These are phyloP conservation scores for Capsicum pubescens DNA, from an alignment of 257 asterid species.

Conservation along the genomic window DNA sequence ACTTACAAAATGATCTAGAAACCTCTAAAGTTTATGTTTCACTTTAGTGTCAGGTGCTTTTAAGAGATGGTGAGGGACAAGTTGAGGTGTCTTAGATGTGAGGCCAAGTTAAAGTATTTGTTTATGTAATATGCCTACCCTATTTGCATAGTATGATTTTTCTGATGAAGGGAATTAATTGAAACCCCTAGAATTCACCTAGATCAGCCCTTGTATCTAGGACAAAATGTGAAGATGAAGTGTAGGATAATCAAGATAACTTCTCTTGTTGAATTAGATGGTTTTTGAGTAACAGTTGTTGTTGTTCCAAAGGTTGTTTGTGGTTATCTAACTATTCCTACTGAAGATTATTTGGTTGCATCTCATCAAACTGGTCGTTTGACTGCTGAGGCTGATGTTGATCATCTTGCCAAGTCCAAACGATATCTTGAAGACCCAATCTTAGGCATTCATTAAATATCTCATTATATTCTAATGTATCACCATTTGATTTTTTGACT, in stretches of 20 bases:
- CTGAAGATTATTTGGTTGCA: neutral
- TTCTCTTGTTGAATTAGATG: conserved; percentile 47
- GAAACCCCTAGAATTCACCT: neutral
- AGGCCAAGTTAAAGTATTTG: neutral
- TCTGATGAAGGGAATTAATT: neutral
- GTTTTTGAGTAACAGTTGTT: conserved; percentile 14
- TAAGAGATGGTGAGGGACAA: neutral
- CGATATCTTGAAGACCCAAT: conserved; percentile 83
- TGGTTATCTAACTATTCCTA: conserved; percentile 13
- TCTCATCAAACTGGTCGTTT: conserved; percentile 7
- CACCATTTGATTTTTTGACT: conserved; percentile 75
- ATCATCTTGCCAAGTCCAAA: conserved; percentile 78
- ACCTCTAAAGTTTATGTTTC: neutral
- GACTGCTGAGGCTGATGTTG: conserved; percentile 37
- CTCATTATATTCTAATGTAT: conserved; percentile 69
- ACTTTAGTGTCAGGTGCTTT: neutral
- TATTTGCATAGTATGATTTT: neutral
- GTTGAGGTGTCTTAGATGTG: neutral
- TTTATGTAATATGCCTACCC: neutral
- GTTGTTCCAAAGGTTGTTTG: conserved; percentile 10
- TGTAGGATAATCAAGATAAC: conserved; percentile 46
- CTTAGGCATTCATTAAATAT: conserved; percentile 60
- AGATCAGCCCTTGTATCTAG: neutral
- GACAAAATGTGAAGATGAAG: neutral
- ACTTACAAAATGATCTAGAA: neutral